A percentile compares a stretch with the other conserved stretches of the same genome.
phyloP scores from a whole-genome alignment of 352 stramenopile genomes.

The Pythium grandisporangium region DNA sequence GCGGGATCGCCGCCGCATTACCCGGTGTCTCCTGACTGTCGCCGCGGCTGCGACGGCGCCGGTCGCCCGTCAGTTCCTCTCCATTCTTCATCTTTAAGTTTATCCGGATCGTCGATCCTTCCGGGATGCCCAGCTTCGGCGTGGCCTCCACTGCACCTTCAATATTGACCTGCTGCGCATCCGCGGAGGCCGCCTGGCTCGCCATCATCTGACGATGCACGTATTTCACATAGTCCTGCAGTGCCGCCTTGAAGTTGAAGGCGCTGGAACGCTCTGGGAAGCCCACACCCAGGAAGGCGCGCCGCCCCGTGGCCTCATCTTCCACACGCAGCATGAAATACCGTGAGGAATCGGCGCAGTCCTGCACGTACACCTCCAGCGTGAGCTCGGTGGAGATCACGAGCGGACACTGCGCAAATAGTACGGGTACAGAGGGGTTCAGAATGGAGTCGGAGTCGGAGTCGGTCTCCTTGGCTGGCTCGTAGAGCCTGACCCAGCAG shows the following conservation, averaged over 20 bases:
- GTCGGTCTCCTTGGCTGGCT: constrained; percentile 21
- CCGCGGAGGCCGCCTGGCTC: constrained; percentile 12
- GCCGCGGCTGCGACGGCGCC: constrained; percentile 20
- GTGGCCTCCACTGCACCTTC: constrained; percentile 6
- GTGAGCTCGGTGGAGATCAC: constrained; percentile 48
- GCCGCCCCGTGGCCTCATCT: constrained; percentile 58
- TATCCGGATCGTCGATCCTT: constrained; percentile 72
- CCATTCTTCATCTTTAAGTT: constrained; percentile 45
- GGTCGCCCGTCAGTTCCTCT: constrained; percentile 12
- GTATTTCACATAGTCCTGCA: constrained; percentile 84
- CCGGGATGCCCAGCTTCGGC: constrained; percentile 49
- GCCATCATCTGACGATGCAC: constrained; percentile 45
- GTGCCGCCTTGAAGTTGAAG: constrained; percentile 82
- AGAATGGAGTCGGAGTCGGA: not conserved
- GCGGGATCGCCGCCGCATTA: constrained; percentile 29
- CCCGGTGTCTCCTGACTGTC: constrained; percentile 12
- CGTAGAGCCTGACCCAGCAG: constrained; percentile 69
- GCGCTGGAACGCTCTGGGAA: constrained; percentile 66
- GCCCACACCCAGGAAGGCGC: constrained; percentile 71
- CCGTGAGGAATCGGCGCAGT: constrained; percentile 81
- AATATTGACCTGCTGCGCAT: not conserved
- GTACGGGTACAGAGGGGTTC: constrained; percentile 9
- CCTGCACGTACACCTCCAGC: constrained; percentile 73
- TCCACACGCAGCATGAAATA: constrained; percentile 86
- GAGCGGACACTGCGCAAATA: constrained; percentile 78